phyloP scores from a whole-genome alignment of 352 stramenopile genomes.

The Globisporangium nunn region DNA sequence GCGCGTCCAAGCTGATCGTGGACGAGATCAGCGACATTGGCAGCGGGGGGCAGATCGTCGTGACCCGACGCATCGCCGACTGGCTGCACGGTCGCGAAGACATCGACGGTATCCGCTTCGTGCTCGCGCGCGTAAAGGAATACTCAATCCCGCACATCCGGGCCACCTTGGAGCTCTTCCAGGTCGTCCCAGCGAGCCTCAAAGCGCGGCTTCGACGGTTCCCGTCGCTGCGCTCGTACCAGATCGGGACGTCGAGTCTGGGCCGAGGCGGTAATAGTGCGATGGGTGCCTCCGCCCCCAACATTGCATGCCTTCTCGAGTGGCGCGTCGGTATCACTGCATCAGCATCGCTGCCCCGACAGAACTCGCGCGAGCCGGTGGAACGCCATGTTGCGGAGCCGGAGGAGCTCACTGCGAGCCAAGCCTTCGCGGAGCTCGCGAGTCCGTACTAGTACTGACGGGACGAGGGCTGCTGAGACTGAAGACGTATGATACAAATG shows the following conservation, averaged over 20 bases:
- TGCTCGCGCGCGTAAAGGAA: neutral
- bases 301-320: constrained; percentile 1
- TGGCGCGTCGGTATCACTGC: neutral
- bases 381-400: neutral
- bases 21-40: constrained; percentile 59
- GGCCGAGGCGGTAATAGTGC: neutral
- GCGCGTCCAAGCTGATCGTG: constrained; percentile 52
- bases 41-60: constrained; percentile 58
- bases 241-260: neutral
- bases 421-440: neutral
- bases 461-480: neutral
- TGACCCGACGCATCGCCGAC: constrained; percentile 45
- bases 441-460: neutral
- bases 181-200: neutral
- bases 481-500: constrained; percentile 2
- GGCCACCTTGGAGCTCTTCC: constrained; percentile 11
- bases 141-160: constrained; percentile 29
- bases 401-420: neutral
- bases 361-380: neutral
- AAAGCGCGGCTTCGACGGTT: constrained; percentile 1
- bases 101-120: neutral
- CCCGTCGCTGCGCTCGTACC: neutral
- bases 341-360: neutral
- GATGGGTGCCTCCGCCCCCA: neutral
- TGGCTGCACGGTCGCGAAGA: constrained; percentile 33